These are phyloP conservation scores for Citropsis articulata DNA, from an alignment of 345 rosid species.

Conservation along the genomic window DNA sequence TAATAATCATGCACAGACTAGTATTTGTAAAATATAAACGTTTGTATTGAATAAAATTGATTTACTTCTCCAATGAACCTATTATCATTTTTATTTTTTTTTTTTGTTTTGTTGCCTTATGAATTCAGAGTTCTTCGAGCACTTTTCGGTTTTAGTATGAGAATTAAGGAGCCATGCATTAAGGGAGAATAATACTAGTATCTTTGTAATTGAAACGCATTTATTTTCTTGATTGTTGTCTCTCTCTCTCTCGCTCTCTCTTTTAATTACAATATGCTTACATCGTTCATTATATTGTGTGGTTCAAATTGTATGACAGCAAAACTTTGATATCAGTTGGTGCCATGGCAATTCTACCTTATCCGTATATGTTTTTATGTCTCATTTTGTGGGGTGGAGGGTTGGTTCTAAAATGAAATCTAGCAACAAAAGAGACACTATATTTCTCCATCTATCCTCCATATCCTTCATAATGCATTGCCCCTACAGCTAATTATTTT, in stretches of 20 bases:
- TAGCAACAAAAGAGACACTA: background rate
- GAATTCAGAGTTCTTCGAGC: background rate
- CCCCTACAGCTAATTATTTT: background rate
- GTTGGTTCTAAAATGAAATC: background rate
- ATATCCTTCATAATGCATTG: background rate
- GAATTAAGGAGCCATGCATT: background rate
- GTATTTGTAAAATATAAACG: too few species aligned
- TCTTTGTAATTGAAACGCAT: background rate
- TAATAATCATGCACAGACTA: too few species aligned
- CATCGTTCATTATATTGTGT: background rate
- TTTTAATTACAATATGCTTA: background rate
- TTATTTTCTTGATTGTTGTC: background rate
- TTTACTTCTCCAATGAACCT: too few species aligned
- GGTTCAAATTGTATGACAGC: background rate
- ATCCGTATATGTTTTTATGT: background rate
- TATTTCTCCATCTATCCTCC: background rate
- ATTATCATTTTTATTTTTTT: too few species aligned
- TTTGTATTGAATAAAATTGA: too few species aligned
- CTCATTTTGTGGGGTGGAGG: slow-evolving; percentile 1
- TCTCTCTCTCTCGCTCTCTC: background rate
- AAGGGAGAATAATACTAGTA: too few species aligned
- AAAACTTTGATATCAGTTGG: background rate
- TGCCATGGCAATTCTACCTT: background rate
- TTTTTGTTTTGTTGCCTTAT: too few species aligned
- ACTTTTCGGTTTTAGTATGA: background rate